Percentiles rank a stretch among this genome's conserved stretches.
phyloP scores from a whole-genome alignment of 768 basidiomycete species.

The Mycena pura region DNA sequence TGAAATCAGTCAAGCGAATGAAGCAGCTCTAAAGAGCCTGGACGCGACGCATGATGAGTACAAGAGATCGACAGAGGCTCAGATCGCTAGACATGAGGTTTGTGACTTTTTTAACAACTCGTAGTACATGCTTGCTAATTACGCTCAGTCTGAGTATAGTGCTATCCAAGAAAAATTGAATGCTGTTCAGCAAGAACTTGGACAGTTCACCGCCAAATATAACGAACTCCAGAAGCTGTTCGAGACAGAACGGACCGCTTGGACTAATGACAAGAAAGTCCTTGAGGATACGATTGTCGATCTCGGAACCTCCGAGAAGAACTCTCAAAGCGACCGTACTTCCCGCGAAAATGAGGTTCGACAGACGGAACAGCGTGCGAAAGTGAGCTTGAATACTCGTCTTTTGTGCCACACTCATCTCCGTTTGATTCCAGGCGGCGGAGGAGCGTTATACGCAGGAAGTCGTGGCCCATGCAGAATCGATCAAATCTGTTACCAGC shows the following conservation, averaged over 20 bases:
- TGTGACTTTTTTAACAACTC: slow-evolving; percentile 16
- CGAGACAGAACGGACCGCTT: slow-evolving; percentile 72
- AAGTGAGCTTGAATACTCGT: slow-evolving; percentile 46
- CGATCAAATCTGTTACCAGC: slow-evolving; percentile 72
- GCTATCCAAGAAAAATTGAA: slow-evolving; percentile 69
- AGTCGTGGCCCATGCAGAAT: slow-evolving; percentile 85
- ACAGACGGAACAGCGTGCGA: slow-evolving; percentile 70
- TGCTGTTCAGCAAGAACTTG: slow-evolving; percentile 59
- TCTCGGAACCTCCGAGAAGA: slow-evolving; percentile 76
- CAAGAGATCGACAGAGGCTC: slow-evolving; percentile 73
- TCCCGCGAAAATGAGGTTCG: slow-evolving; percentile 72
- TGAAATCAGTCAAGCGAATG: slow-evolving; percentile 84
- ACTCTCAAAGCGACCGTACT: slow-evolving; percentile 65
- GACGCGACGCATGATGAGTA: slow-evolving; percentile 83
- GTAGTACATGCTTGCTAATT: background rate
- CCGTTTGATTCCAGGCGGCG: slow-evolving; percentile 53
- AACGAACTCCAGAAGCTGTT: slow-evolving; percentile 68
- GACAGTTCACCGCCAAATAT: slow-evolving; percentile 54
- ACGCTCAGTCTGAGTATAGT: slow-evolving; percentile 20
- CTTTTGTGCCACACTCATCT: background rate
- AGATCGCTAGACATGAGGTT: slow-evolving; percentile 73
- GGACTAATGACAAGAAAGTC: slow-evolving; percentile 80
- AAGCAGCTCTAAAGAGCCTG: slow-evolving; percentile 73
- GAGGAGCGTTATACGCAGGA: slow-evolving; percentile 84
- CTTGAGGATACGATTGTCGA: slow-evolving; percentile 86